Evolutionary conservation across 176 grass and related monocot genomes (phyloP).

Genomic region (Eremochloa ophiuroides): DNA sequence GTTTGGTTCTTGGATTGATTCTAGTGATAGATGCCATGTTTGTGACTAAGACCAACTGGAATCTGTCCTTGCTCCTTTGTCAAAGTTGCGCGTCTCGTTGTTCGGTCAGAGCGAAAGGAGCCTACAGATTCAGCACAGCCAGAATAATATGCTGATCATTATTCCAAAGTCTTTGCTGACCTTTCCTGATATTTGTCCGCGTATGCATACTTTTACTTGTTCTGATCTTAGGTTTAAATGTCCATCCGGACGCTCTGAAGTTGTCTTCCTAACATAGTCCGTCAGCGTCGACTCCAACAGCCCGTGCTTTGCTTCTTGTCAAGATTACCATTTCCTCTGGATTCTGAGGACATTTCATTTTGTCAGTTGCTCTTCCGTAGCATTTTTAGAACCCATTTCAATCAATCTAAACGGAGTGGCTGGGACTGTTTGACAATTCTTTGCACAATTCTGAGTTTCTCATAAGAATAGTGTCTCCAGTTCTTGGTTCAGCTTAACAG

Average conservation of each 20-base stretch:
- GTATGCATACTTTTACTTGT: constrained; percentile 9
- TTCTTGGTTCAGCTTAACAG: not conserved
- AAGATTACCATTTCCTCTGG: not conserved
- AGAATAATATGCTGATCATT: not conserved
- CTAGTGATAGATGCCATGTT: not conserved
- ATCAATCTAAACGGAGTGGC: not conserved
- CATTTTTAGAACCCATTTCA: not conserved
- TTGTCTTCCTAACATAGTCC: not conserved
- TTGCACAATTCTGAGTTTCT: not conserved
- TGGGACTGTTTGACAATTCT: not conserved
- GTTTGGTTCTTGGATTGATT: not conserved
- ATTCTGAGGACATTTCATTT: not conserved
- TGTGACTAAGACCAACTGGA: constrained; percentile 1
- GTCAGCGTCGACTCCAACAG: not conserved
- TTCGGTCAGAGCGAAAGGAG: not conserved
- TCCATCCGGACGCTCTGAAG: not conserved
- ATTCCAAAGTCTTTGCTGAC: not conserved
- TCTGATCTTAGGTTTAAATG: constrained; percentile 1
- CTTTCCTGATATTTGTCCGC: not conserved
- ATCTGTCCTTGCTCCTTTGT: not conserved
- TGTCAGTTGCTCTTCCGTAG: not conserved
- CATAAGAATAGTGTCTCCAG: not conserved
- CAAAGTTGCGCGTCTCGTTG: not conserved
- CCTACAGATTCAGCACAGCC: not conserved
- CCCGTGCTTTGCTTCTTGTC: not conserved